phyloP scores from a whole-genome alignment of 1,139 yeast species.

The Suhomyces kunorum region DNA sequence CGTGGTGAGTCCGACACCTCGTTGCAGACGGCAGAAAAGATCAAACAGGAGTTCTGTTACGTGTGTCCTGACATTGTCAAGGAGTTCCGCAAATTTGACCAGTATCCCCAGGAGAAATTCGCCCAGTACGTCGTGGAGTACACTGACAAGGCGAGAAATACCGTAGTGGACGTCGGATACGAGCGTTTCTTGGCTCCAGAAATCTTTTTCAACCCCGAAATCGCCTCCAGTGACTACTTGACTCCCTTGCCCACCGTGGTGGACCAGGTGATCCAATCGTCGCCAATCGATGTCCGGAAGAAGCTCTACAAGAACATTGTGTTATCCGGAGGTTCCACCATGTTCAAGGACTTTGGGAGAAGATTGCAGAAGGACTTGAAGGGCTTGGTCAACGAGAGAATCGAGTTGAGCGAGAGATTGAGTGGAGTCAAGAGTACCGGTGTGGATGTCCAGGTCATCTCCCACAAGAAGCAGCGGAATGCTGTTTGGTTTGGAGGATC shows the following conservation, averaged over 20 bases:
- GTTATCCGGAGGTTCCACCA: constrained; percentile 93
- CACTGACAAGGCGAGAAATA: constrained; percentile 64
- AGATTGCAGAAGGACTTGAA: constrained; percentile 95
- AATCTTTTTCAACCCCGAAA: constrained; percentile 97
- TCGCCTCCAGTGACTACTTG: constrained; percentile 89
- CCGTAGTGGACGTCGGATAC: constrained; percentile 88
- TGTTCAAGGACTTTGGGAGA: constrained; percentile 98
- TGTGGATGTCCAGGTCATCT: constrained; percentile 93
- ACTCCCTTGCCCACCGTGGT: constrained; percentile 95
- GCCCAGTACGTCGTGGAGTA: constrained; percentile 90
- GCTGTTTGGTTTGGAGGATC: constrained; percentile 99
- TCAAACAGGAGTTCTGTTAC: constrained; percentile 94
- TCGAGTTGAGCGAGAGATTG: constrained; percentile 72
- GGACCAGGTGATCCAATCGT: constrained; percentile 90
- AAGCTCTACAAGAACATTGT: constrained; percentile 95
- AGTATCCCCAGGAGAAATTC: constrained; percentile 84
- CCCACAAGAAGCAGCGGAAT: constrained; percentile 95
- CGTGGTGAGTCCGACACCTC: constrained; percentile 96
- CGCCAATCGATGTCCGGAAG: constrained; percentile 97
- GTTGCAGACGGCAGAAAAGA: constrained; percentile 91
- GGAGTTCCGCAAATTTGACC: constrained; percentile 92
- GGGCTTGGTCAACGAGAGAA: constrained; percentile 83
- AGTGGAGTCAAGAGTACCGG: constrained; percentile 90
- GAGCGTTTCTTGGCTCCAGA: constrained; percentile 98
- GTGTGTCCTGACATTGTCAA: constrained; percentile 97